Percentiles rank a stretch among this genome's conserved stretches.
These are phyloP conservation scores for Zygoascus biomembranicola DNA, from an alignment of 805 yeast species.

Conservation along the genomic window DNA sequence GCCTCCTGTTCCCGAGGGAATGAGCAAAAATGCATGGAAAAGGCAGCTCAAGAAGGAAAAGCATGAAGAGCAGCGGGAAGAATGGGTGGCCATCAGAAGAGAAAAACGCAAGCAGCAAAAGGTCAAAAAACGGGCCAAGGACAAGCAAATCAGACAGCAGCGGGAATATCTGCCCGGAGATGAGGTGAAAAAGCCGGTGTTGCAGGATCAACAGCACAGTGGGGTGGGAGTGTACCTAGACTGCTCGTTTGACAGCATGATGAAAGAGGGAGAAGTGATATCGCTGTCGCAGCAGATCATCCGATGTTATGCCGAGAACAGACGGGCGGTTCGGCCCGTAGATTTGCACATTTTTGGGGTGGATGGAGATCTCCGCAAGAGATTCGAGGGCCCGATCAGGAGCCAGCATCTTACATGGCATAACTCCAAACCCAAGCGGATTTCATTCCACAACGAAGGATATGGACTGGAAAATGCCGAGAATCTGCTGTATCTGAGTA, in stretches of 20 bases:
- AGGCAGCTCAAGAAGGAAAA: slow-evolving; percentile 48
- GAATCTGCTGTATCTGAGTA: slow-evolving; percentile 59
- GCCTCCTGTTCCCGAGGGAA: slow-evolving; percentile 59
- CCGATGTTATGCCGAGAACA: slow-evolving; percentile 71
- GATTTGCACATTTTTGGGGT: slow-evolving; percentile 57
- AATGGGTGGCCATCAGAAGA: slow-evolving; percentile 43
- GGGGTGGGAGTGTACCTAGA: slow-evolving; percentile 62
- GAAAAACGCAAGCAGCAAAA: slow-evolving; percentile 42
- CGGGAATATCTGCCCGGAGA: slow-evolving; percentile 26
- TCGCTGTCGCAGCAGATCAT: slow-evolving; percentile 76
- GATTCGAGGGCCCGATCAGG: slow-evolving; percentile 58
- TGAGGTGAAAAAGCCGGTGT: slow-evolving; percentile 7
- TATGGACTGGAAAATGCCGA: slow-evolving; percentile 26
- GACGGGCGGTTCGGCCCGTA: slow-evolving; percentile 49
- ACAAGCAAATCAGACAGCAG: slow-evolving; percentile 32
- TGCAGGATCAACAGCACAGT: slow-evolving; percentile 22
- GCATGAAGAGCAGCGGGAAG: slow-evolving; percentile 60
- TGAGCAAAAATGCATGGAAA: slow-evolving; percentile 83
- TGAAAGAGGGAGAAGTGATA: slow-evolving; percentile 63
- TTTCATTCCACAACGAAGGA: slow-evolving; percentile 28
- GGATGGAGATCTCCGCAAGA: slow-evolving; percentile 50
- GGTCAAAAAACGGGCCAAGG: slow-evolving; percentile 33
- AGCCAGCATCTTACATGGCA: slow-evolving; percentile 61
- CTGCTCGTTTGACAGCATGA: slow-evolving; percentile 83
- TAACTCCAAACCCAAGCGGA: slow-evolving; percentile 40